Evolutionary conservation across 1,139 yeast species (phyloP), one percentile per base, ranked within the genome.

Genomic region (Scheffersomyces stambukii): DNA sequence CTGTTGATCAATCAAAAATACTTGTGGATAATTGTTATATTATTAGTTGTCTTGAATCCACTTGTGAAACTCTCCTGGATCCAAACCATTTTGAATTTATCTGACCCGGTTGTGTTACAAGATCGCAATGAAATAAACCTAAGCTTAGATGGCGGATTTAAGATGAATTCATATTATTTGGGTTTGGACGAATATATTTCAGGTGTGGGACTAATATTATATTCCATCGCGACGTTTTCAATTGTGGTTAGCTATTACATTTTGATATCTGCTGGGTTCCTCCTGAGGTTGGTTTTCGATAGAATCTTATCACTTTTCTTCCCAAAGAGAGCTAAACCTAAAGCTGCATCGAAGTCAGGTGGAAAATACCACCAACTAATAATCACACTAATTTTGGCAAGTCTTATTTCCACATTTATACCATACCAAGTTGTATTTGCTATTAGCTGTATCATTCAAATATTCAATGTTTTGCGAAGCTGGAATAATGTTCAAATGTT

Each of bases 381-480:
- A 2, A 25, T 21, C 10, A 13, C 17, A 10, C 7, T 28, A 3
- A 8, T 70, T 2, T 41, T 79, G 16, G 19, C 44, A 32, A 66
- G 46, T 18, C 28, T 45, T 14, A 81, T 82, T 4, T 60, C 80
- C 16, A 53, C 77, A 21, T 79, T 77, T 46, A 59, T 84, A 15
- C 96, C 96, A 1, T 86, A 79, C 46, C 95, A 86, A 50, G 69
- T 85, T 46, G 88, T 84, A 0, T 84, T 70, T 45, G 56, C 78
- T 9, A 64, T 82, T 6, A 67, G 81, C 26, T 63, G 76, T 33
- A 16, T 77, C 13, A 63, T 77, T 1, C 89, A 81, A 48, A 44
- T 55, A 4, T 48, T 62, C 16, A 72, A 71, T 16, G 64, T 72
- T 15, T 38, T 81, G 9, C 57, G 51, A 36, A 30, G 46, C 2